phyloP scores from a whole-genome alignment of 768 basidiomycete species.

The Cyclocybe aegerita region DNA sequence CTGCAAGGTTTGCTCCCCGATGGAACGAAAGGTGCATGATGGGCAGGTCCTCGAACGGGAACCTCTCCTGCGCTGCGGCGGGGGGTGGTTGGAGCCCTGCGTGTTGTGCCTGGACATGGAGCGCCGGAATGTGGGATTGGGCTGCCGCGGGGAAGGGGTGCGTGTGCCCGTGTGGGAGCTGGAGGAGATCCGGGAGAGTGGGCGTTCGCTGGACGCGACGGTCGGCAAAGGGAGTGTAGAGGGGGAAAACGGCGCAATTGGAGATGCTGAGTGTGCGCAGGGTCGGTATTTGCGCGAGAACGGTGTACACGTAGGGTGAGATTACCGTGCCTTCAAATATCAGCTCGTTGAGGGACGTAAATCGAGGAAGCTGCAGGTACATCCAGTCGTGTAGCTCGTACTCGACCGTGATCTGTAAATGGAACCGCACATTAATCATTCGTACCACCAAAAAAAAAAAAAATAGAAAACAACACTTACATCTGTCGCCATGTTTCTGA shows the following conservation, averaged over 20 bases:
- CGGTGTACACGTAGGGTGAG: slow-evolving; percentile 23
- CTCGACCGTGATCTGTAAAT: slow-evolving; percentile 10
- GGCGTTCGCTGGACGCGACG: neutral
- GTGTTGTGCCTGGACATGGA: too few relatives aligned
- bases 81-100: too few relatives aligned
- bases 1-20: slow-evolving; percentile 4
- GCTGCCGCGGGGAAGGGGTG: too few relatives aligned
- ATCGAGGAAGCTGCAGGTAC: slow-evolving; percentile 18
- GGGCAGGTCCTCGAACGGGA: slow-evolving; percentile 14
- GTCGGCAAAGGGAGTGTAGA: slow-evolving; percentile 9
- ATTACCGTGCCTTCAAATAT: slow-evolving; percentile 20
- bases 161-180: too few relatives aligned
- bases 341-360: slow-evolving; percentile 22
- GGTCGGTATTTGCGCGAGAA: slow-evolving; percentile 20
- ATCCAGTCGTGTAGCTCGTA: slow-evolving; percentile 22
- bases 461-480: neutral
- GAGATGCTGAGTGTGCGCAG: slow-evolving; percentile 21
- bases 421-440: neutral
- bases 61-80: neutral
- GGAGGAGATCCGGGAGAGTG: neutral
- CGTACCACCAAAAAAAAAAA: neutral
- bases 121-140: too few relatives aligned
- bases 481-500: neutral
- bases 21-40: slow-evolving; percentile 19
- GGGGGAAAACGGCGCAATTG: slow-evolving; percentile 19